phyloP scores from a whole-genome alignment of 352 stramenopile genomes.

The Globisporangium lucens region DNA sequence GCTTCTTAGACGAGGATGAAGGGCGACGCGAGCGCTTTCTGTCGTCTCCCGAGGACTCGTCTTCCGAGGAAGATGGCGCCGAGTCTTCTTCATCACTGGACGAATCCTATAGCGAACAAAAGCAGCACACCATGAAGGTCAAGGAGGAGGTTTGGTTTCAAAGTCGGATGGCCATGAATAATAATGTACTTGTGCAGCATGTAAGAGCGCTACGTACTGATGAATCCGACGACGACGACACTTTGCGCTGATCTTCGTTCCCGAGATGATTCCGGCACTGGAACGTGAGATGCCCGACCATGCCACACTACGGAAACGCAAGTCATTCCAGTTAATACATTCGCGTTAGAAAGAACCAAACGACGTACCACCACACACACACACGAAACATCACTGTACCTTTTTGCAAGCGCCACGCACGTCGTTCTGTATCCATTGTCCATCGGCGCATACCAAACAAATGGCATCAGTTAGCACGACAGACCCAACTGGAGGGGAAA shows the following conservation, averaged over 20 bases:
- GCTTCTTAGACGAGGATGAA: constrained; percentile 15
- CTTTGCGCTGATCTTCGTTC: constrained; percentile 35
- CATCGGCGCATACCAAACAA: neutral
- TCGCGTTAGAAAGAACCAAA: neutral
- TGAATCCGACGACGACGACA: constrained; percentile 29
- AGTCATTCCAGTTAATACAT: neutral
- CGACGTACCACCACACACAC: neutral
- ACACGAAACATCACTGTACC: constrained; percentile 19
- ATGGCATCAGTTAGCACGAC: neutral
- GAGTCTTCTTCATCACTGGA: constrained; percentile 30
- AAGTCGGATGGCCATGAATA: neutral
- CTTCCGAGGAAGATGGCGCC: constrained; percentile 4
- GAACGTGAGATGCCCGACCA: constrained; percentile 91
- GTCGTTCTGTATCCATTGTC: constrained; percentile 41
- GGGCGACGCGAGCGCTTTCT: constrained; percentile 7
- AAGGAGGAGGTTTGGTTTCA: neutral
- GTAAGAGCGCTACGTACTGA: neutral
- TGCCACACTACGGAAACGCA: constrained; percentile 59
- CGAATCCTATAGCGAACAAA: constrained; percentile 3
- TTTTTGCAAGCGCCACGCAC: constrained; percentile 84
- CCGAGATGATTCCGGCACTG: constrained; percentile 85
- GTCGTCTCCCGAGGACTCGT: constrained; percentile 3
- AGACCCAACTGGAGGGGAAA: neutral
- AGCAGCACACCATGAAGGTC: neutral
- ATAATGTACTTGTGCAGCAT: neutral